Evolutionary conservation across 192 early-diverging fungal species (phyloP), one percentile per base, ranked within the genome.

Genomic region (Coemansia sp.): DNA sequence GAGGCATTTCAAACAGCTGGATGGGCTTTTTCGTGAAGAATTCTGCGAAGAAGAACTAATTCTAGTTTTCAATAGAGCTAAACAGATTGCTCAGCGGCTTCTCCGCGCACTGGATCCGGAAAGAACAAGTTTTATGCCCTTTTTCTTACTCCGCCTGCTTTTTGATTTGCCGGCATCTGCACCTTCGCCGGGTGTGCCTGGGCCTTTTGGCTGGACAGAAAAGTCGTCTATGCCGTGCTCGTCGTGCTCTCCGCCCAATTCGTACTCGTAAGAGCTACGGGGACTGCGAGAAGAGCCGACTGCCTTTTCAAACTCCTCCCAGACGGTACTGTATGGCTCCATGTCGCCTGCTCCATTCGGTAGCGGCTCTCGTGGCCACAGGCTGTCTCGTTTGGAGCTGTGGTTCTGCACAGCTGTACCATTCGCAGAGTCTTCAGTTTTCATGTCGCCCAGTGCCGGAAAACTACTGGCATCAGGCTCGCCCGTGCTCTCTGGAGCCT

Each of bases 241-340:
- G 46, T 56, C 36, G 26, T 50, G 30, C 20, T 49, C 40, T 11
- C 52, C 10, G 3, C 53, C 55, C 11, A 43, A 17, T 12, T 47
- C 57, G 26, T 38, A 31, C 9, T 56, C 50, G 12, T 64, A 18
- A 9, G 28, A 17, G 14, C 51, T 43, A 14, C 44, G 14, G 20
- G 52, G 46, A 11, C 37, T 52, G 37, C 34, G 38, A 18, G 51
- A 44, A 41, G 9, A 48, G 2, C 49, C 51, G 21, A 45, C 49
- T 15, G 66, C 59, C 18, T 63, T 49, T 40, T 76, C 73, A 51
- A 76, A 70, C 32, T 70, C 59, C 10, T 66, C 67, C 73, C 73
- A 76, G 21, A 76, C 15, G 2, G 47, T 56, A 6, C 39, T 51
- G 46, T 66, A 49, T 3, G 51, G 16, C 23, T 26, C 23, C 14